Conservation (phyloP, 176 grass and related monocot species). For the Typha latifolia region DNA sequence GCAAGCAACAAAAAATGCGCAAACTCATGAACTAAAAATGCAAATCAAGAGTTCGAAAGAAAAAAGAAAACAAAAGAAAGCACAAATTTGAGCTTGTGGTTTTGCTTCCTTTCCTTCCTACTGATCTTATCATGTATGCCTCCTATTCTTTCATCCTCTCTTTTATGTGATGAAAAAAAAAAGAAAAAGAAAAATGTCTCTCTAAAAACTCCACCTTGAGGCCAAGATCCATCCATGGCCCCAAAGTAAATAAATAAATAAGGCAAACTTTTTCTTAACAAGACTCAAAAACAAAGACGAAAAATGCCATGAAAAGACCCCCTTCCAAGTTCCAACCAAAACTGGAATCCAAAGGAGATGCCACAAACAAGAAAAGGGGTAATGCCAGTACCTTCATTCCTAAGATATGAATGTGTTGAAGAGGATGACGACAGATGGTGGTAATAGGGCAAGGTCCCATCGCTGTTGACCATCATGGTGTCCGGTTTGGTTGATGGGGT, state of each 20-base stretch:
- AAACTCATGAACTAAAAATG: no score
- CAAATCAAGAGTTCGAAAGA: no score
- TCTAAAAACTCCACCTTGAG: constrained; percentile 13
- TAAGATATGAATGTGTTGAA: constrained; percentile 23
- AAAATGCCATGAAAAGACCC: constrained; percentile 13
- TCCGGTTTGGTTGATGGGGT: constrained; percentile 20
- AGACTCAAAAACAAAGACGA: constrained; percentile 2
- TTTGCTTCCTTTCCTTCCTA: no score
- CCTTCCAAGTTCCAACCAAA: constrained; percentile 20
- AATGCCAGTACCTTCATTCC: constrained; percentile 27
- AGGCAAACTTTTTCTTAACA: neutral
- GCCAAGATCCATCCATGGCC: constrained; percentile 7
- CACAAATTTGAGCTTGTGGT: no score
- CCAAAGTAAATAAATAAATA: constrained; percentile 3
- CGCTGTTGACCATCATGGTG: constrained; percentile 7
- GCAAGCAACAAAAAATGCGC: no score
- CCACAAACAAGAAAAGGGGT: constrained; percentile 17
- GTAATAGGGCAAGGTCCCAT: constrained; percentile 49
- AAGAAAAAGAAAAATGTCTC: constrained; percentile 6
- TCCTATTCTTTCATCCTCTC: no score
- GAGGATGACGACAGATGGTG: constrained; percentile 29
- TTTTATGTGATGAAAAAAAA: constrained; percentile 17
- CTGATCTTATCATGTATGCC: no score
- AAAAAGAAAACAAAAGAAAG: no score
- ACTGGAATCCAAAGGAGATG: constrained; percentile 13